Conservation (phyloP, 768 basidiomycete species). For the Suillus sp. region DNA sequence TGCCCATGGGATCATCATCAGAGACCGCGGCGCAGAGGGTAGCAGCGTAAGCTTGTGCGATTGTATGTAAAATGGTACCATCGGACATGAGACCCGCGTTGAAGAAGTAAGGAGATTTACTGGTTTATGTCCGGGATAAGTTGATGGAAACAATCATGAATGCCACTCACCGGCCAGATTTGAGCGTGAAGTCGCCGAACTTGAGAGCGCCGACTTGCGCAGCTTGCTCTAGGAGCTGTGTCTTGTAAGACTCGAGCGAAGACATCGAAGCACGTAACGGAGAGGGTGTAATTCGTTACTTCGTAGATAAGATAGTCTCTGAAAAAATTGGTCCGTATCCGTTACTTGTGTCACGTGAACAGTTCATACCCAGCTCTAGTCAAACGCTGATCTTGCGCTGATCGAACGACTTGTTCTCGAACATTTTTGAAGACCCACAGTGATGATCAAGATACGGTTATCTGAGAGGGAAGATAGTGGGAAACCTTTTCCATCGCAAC, state of each 20-base stretch:
- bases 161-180: constrained; percentile 83
- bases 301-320: not conserved
- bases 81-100: constrained; percentile 89
- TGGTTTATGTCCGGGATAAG: constrained; percentile 28
- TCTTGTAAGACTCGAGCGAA: constrained; percentile 52
- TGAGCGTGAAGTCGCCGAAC: constrained; percentile 91
- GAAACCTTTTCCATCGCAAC: not conserved
- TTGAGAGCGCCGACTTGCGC: constrained; percentile 75
- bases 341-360: not conserved
- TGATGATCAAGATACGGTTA: not conserved
- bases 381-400: not conserved
- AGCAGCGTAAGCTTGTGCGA: constrained; percentile 82
- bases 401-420: not conserved
- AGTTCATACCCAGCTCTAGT: not conserved
- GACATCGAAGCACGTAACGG: not conserved
- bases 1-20: constrained; percentile 21
- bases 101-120: constrained; percentile 95
- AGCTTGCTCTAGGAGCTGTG: constrained; percentile 66
- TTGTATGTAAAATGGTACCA: constrained; percentile 74
- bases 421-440: not conserved
- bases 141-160: constrained; percentile 1
- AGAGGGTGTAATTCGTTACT: not conserved
- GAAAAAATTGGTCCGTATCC: not conserved
- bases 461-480: not conserved
- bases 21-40: constrained; percentile 65